Percentiles rank a stretch among this genome's conserved stretches.
Evolutionary conservation across 148 eudicot genomes (phyloP).

Genomic region (Camellia granthamiana): DNA sequence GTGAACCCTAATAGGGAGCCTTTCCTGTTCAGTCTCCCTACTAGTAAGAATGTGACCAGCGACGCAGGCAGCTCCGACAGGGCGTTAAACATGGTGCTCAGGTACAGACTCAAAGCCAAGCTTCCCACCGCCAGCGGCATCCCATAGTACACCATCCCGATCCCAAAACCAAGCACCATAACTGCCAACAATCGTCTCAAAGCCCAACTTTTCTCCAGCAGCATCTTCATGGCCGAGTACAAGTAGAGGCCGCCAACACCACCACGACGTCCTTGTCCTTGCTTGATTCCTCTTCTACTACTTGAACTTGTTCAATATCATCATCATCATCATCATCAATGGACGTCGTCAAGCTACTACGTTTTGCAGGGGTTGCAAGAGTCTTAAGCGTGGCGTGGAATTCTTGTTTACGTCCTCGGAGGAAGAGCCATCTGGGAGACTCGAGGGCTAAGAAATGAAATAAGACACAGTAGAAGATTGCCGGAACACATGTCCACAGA

Average conservation of each 20-base stretch:
- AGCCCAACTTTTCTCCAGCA: conserved; percentile 49
- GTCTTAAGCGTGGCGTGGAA: conserved; percentile 40
- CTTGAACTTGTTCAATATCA: no score
- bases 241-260: conserved; percentile 7
- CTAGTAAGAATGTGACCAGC: conserved; percentile 31
- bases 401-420: conserved; percentile 45
- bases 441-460: conserved; percentile 41
- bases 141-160: conserved; percentile 66
- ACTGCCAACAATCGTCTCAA: conserved; percentile 27
- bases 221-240: conserved; percentile 40
- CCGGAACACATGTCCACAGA: conserved; percentile 48
- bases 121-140: conserved; percentile 59
- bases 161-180: conserved; percentile 45
- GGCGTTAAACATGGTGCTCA: conserved; percentile 49
- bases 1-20: conserved; percentile 30
- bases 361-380: conserved; percentile 19
- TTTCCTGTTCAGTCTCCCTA: conserved; percentile 36
- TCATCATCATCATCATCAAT: no score
- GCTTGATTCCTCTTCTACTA: neutral
- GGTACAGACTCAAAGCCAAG: conserved; percentile 48
- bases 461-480: conserved; percentile 38
- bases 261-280: neutral
- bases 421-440: conserved; percentile 75
- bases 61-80: conserved; percentile 52
- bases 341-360: neutral